phyloP scores from a whole-genome alignment of 2,329 filamentous ascomycete species.

The Exserohilum turcica region DNA sequence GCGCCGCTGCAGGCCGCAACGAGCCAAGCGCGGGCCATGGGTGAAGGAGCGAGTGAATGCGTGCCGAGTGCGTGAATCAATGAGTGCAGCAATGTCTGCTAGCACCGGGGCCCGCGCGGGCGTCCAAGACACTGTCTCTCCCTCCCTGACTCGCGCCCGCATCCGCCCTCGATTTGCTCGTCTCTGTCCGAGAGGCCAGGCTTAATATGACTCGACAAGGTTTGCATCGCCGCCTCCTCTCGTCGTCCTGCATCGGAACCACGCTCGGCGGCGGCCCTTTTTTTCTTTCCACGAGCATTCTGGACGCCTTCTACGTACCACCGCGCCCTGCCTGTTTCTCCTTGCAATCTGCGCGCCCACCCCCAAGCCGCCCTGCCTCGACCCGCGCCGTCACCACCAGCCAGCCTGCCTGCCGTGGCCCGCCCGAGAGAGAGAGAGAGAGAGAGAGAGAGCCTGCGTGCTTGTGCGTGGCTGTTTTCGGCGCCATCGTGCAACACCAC shows the following conservation, averaged over 20 bases:
- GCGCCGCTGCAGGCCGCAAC: no score
- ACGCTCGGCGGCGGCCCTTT: background rate
- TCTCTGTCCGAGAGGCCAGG: constrained; percentile 6
- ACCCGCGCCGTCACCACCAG: background rate
- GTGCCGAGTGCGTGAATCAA: no score
- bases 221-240: constrained; percentile 14
- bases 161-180: background rate
- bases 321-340: background rate
- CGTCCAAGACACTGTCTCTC: background rate
- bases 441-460: no score
- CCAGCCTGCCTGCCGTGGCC: constrained; percentile 9
- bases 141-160: constrained; percentile 10
- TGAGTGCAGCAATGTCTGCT: no score
- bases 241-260: constrained; percentile 15
- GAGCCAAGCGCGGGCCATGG: no score
- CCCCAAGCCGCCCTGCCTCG: background rate
- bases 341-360: background rate
- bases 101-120: background rate
- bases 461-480: constrained; percentile 23
- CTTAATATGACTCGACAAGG: constrained; percentile 12
- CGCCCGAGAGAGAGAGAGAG: no score
- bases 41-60: no score
- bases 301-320: constrained; percentile 7
- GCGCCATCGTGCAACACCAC: constrained; percentile 21
- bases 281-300: background rate